Evolutionary conservation across 805 yeast genomes (phyloP).

Genomic region (Pichia pseudocactophila): DNA sequence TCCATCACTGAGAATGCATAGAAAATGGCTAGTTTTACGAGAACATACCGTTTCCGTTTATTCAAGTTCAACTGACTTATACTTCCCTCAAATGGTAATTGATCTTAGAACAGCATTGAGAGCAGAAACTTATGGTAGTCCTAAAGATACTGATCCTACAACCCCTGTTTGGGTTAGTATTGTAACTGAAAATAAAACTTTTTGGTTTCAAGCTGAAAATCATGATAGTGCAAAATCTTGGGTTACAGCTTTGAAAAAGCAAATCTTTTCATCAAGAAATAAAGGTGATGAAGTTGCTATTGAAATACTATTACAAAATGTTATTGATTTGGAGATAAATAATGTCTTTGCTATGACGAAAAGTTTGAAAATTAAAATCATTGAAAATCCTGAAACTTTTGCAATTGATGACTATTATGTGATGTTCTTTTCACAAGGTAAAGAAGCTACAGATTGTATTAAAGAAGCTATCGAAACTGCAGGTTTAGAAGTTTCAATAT

Average conservation of each 20-base stretch:
- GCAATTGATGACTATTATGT: slow-evolving; percentile 64
- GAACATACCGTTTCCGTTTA: slow-evolving; percentile 63
- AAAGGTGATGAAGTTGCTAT: slow-evolving; percentile 64
- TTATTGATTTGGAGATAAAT: slow-evolving; percentile 52
- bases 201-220: slow-evolving; percentile 67
- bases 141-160: slow-evolving; percentile 15
- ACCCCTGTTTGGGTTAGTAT: slow-evolving; percentile 46
- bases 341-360: slow-evolving; percentile 47
- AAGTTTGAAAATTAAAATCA: slow-evolving; percentile 51
- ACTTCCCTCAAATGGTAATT: slow-evolving; percentile 71
- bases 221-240: slow-evolving; percentile 68
- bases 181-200: slow-evolving; percentile 46
- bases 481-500: slow-evolving; percentile 19
- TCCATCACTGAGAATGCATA: slow-evolving; percentile 31
- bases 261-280: slow-evolving; percentile 66
- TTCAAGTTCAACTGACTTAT: slow-evolving; percentile 64
- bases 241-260: slow-evolving; percentile 66
- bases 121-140: slow-evolving; percentile 40
- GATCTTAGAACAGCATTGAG: slow-evolving; percentile 57
- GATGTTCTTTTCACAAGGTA: slow-evolving; percentile 52
- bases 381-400: slow-evolving; percentile 43
- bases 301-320: slow-evolving; percentile 63
- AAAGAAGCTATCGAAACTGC: slow-evolving; percentile 31
- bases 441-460: slow-evolving; percentile 33
- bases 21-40: slow-evolving; percentile 77